Conservation (phyloP, 352 stramenopile genomes). For the Phytophthora macrochlamydospora region DNA sequence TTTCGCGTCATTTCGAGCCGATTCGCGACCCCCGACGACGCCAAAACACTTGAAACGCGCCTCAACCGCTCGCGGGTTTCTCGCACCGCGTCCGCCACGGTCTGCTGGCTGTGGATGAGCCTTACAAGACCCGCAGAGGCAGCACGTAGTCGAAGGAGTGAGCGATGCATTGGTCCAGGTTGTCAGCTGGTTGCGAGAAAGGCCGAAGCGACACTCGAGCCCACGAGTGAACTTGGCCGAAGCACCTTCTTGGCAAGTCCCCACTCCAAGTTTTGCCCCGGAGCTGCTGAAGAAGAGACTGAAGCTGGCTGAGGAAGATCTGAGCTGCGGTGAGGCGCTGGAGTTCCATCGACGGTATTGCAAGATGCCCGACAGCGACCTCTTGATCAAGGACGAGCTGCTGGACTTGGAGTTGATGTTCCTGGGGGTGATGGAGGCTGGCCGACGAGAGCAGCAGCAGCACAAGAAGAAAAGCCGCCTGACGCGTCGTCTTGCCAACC, state of each 20-base stretch:
- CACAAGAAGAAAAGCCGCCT: not conserved
- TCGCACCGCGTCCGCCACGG: conserved; percentile 18
- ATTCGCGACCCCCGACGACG: not conserved
- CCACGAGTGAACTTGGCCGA: not conserved
- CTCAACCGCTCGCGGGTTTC: conserved; percentile 32
- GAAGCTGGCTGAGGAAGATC: not conserved
- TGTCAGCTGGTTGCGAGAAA: not conserved
- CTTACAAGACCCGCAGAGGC: not conserved
- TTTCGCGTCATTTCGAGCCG: conserved; percentile 52
- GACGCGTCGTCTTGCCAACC: not conserved
- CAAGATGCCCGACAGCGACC: not conserved
- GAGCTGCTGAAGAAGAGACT: not conserved
- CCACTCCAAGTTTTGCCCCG: not conserved
- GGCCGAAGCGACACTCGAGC: not conserved
- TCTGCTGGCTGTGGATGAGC: conserved; percentile 22
- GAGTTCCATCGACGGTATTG: not conserved
- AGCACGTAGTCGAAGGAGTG: not conserved
- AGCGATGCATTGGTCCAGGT: not conserved
- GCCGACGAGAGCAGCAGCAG: not conserved
- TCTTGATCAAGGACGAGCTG: not conserved
- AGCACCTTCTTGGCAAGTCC: not conserved
- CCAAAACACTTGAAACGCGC: not conserved
- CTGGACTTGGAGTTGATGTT: not conserved
- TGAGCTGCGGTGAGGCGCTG: not conserved
- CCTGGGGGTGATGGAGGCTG: not conserved